Percentiles rank a stretch among this genome's conserved stretches.
Conservation (phyloP, 2,329 filamentous ascomycete genomes). For the Onygenales sp. region DNA sequence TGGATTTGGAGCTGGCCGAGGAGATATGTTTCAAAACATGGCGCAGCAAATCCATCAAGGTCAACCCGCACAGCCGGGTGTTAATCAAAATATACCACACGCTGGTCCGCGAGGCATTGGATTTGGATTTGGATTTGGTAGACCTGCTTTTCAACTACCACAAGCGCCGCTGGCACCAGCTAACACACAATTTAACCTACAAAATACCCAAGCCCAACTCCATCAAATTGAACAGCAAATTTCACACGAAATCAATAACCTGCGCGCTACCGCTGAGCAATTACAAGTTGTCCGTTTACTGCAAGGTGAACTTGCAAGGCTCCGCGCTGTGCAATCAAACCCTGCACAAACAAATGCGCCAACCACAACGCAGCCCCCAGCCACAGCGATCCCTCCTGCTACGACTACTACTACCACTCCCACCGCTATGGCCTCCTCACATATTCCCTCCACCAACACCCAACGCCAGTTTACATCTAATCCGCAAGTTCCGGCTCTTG, state of each 20-base stretch:
- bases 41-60: constrained; percentile 52
- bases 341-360: constrained; percentile 4
- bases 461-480: constrained; percentile 23
- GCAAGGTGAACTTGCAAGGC: constrained; percentile 56
- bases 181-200: constrained; percentile 11
- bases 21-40: constrained; percentile 55
- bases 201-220: constrained; percentile 48
- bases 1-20: constrained; percentile 55
- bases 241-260: constrained; percentile 53
- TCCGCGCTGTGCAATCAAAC: constrained; percentile 44
- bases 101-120: constrained; percentile 28
- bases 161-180: constrained; percentile 5
- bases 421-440: constrained; percentile 6
- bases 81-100: constrained; percentile 10
- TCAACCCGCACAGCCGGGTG: constrained; percentile 27
- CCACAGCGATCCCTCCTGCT: constrained; percentile 2
- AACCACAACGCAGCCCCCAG: not conserved
- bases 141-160: constrained; percentile 16
- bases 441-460: constrained; percentile 10
- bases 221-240: constrained; percentile 60
- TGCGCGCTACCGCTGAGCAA: constrained; percentile 59
- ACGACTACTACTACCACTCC: constrained; percentile 3
- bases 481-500: constrained; percentile 23
- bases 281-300: constrained; percentile 58
- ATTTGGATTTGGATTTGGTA: constrained; percentile 33